phyloP scores from a whole-genome alignment of 192 early-diverging fungal genomes.

The Mortierella claussenii region DNA sequence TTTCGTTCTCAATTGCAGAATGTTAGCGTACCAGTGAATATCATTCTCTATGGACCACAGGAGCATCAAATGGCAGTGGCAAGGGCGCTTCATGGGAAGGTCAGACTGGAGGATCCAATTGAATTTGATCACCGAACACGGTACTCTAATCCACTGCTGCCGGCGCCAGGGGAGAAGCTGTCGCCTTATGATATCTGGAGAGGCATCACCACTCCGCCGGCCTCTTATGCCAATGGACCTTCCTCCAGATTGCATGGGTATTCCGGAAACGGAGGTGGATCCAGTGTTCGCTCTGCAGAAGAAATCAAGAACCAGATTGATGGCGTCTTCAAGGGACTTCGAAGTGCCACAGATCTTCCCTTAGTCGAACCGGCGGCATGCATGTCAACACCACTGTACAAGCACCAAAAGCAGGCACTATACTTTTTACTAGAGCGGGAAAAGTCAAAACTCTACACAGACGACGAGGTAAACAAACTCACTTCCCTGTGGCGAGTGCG shows the following conservation, averaged over 20 bases:
- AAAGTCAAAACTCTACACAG: conserved; percentile 65
- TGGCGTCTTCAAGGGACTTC: conserved; percentile 68
- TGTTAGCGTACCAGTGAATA: conserved; percentile 49
- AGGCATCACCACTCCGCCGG: conserved; percentile 24
- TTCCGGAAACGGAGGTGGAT: conserved; percentile 26
- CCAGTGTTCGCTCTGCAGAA: conserved; percentile 27
- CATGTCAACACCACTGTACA: conserved; percentile 66
- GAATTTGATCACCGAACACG: conserved; percentile 51
- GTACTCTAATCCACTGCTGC: conserved; percentile 47
- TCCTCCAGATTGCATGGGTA: conserved; percentile 22
- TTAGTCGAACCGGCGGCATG: conserved; percentile 61
- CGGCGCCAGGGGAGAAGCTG: conserved; percentile 30
- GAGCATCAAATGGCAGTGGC: conserved; percentile 37
- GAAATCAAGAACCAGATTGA: conserved; percentile 65
- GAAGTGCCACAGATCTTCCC: conserved; percentile 55
- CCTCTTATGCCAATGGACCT: conserved; percentile 13
- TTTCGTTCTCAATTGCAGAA: no score
- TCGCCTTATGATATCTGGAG: conserved; percentile 42
- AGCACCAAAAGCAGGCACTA: conserved; percentile 87
- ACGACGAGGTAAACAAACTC: conserved; percentile 54
- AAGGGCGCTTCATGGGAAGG: conserved; percentile 35
- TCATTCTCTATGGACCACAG: conserved; percentile 47
- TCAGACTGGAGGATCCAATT: conserved; percentile 46
- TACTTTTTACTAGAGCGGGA: conserved; percentile 84
- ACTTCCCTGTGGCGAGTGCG: conserved; percentile 57